Evolutionary conservation across 148 eudicot species (phyloP), one percentile per base, ranked within the genome.

Genomic region (Salicornia ramosissima): DNA sequence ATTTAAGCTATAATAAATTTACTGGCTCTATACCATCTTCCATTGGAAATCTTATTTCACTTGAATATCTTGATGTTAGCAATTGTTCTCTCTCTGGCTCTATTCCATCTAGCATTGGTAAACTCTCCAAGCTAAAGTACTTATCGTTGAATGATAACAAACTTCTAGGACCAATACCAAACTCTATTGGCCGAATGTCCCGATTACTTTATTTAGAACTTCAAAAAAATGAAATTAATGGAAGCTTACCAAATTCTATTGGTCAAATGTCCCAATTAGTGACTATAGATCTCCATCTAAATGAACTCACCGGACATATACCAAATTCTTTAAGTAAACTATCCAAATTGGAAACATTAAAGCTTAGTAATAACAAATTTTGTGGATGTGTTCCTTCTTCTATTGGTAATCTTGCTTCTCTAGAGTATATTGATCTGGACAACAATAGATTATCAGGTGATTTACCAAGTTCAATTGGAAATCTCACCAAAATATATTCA

Each of bases 1-100:
- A 81, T 9, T 74, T 89, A 24, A 76, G 87, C 4, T 83, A 80
- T 6, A 92, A 89, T 54, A 21, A 22, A 21, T 59, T 90, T 5
- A 71, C 79, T 4, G 91, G 90, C 22, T 46, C 71, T 16, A 73
- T 10, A 1, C 96, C 96, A 0, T 21, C 80, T 47, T 84, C 88
- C 0, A 68, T 87, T 5, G 84, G 79, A 1, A 74, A 77, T 0
- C 61, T 83, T 71, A 29, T 55, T n/a, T 61, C 78, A 2, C 50
- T 89, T 7, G 66, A 74, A 0, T 12, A 49, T 18, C 84, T 92
- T 40, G 86, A 88, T 72, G 73, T 88, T 50, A 81, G 80, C 21
- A 59, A 39, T 3, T 86, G 88, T 43, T 64, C 46, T n/a, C 74
- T 92, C 30, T 74, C 87, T 0, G 90, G 86, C 22, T 10, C 54